Base-by-base conservation (phyloP, 257 asterid species). In the Penstemon barbatus region DNA sequence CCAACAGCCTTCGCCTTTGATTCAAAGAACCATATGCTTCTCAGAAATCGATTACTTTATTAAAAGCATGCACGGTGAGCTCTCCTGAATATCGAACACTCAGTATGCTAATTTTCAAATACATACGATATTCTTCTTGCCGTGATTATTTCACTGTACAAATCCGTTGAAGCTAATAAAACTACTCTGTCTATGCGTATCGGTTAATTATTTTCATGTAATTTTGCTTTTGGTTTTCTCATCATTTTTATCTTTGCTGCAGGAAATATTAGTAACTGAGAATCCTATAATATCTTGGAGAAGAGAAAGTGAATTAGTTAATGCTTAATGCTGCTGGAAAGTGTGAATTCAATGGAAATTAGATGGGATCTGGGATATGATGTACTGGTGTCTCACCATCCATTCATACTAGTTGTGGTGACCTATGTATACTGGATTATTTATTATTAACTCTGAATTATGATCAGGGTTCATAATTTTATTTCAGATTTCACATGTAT, bases 11-110 rank as follows among this genome's bases (percentile, higher is more conserved):
- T 73, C 69, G 10, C 87, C 84, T 65, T 60, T 70, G 78, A 68
- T 84, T 63, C 84, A 83, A 72, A 76, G 84, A 69, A 69, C 78
- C 12, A 56, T 80, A 37, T 75, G 76, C 80, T 77, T 86, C 72
- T 61, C 96, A 7, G 86, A 86, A 63, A 60, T 86, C 43, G 87
- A 86, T 39, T 71, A 81, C 84, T 82, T 88, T 41, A 67, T 88
- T 40, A 84, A 82, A 79, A 67, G 78, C 77, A 84, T 88, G 96
- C 96, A 88, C 5, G 93, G 90, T 79, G 74, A 72, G 78, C 61
- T 75, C 55, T 66, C 69, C 49, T 72, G 5, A 46, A 58, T 44
- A 15, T 8, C 57, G 7, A 8, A 19, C 11, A 36, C 45, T 57
- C 44, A 55, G 19, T 6, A n/a, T 50, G 50, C 11, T 60, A 46